Base-by-base conservation (phyloP, 2,329 filamentous ascomycete species). In the Verticillium longisporum region DNA sequence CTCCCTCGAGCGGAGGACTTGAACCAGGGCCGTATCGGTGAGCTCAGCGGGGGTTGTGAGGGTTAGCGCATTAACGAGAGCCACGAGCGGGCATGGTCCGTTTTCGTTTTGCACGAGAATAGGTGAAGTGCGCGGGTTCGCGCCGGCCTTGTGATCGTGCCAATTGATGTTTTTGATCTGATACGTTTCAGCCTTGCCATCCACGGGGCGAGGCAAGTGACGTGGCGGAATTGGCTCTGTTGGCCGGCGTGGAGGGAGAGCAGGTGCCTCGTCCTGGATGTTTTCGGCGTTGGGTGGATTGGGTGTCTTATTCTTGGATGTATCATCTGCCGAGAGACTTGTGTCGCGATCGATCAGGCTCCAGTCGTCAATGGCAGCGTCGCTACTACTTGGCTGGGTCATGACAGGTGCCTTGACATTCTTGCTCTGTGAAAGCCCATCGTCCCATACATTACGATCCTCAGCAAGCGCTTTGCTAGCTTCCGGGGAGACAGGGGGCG, bases 71-170 rank as follows among this genome's bases (percentile, higher is more conserved):
- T 99, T 99, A 62, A 98, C 93, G 5, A 99, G 80, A 2, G 95
- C 95, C 32, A 99, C 85, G 14, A 99, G 77, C 1, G 95, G 95
- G 73, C 95, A 99, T 1, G 95, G 95, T 0, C 95, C 95, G 68
- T 99, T 99, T 61, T 88, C 86, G 67, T 97, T 98, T 70, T 99
- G 94, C 3, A 96, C 87, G 50, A 98, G 78, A 61, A 98, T 92
- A 0, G 95, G 94, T 0, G 92, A 94, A n/a, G 83, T 82, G 54
- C 91, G 83, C 41, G 91, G 80, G 59, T 85, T 85, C n/a, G 83
- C 80, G 1, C 79, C 72, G 0, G 82, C 79, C 11, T 72, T 83
- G 2, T 79, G 74, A 71, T 97, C 91, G 62, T 87, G 80, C 93
- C 94, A 98, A 63, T 85, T 87, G 64, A 98, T 88, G 63, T 93